Evolutionary conservation across 768 basidiomycete species (phyloP).

Genomic region (Boletellus ananas): DNA sequence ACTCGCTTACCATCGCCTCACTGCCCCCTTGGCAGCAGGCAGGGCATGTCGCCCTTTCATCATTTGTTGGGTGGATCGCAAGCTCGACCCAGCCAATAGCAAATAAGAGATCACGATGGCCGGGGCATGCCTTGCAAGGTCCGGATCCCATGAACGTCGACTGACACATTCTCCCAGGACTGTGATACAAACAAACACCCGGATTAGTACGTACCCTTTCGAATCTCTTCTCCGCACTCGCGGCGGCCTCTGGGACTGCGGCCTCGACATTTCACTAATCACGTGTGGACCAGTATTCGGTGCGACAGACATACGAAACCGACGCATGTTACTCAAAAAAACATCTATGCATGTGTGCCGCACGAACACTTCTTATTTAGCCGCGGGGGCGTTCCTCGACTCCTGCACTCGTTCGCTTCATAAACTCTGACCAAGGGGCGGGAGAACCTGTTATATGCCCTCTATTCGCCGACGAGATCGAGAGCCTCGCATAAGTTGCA

Average conservation of each 20-base stretch:
- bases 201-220: neutral
- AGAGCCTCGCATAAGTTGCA: neutral
- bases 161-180: conserved; percentile 1
- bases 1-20: neutral
- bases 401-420: neutral
- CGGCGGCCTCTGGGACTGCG: conserved; percentile 1
- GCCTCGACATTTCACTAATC: neutral
- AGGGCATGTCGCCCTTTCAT: neutral
- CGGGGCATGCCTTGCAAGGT: neutral
- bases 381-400: neutral
- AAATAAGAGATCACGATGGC: neutral
- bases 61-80: neutral
- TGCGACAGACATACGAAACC: neutral
- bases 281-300: neutral
- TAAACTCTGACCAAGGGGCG: too few relatives aligned
- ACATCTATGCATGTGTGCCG: neutral
- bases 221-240: neutral
- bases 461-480: neutral
- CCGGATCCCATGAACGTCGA: conserved; percentile 1
- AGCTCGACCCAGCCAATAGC: neutral
- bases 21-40: neutral
- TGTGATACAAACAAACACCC: neutral
- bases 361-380: neutral
- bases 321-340: neutral
- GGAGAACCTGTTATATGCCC: too few relatives aligned